Evolutionary conservation across 1,284 basidiomycete genomes (phyloP).

Genomic region (Papiliotrema nemorosa): DNA sequence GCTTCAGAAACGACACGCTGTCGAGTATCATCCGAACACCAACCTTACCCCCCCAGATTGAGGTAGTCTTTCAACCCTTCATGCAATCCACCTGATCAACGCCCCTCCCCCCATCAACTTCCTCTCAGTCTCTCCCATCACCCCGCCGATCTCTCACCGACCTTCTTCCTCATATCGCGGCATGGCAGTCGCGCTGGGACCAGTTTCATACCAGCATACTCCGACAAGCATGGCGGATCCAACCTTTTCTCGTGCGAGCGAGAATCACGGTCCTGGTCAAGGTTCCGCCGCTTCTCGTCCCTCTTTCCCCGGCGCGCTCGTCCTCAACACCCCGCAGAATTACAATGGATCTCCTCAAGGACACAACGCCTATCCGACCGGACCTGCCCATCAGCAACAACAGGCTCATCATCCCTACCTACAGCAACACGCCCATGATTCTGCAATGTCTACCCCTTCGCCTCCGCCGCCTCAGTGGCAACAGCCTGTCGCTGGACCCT

Average conservation of each 20-base stretch:
- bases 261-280: background rate
- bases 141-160: no score
- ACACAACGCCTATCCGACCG: no score
- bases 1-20: no score
- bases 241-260: background rate
- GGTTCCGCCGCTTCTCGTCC: background rate
- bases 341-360: background rate
- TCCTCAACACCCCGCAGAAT: background rate
- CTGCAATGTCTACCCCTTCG: background rate
- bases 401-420: slow-evolving; percentile 3
- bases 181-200: background rate
- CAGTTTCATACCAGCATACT: background rate
- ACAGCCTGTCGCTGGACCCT: slow-evolving; percentile 9
- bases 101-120: no score
- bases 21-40: no score
- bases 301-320: background rate
- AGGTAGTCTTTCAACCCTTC: no score
- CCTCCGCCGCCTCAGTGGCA: background rate
- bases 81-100: no score
- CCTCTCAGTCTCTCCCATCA: no score
- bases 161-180: no score
- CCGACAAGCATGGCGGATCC: slow-evolving; percentile 3
- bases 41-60: no score
- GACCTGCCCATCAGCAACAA: slow-evolving; percentile 7
- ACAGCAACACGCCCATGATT: slow-evolving; percentile 1